Conservation (phyloP, 306 rosid species). For the Canavalia gladiata region DNA sequence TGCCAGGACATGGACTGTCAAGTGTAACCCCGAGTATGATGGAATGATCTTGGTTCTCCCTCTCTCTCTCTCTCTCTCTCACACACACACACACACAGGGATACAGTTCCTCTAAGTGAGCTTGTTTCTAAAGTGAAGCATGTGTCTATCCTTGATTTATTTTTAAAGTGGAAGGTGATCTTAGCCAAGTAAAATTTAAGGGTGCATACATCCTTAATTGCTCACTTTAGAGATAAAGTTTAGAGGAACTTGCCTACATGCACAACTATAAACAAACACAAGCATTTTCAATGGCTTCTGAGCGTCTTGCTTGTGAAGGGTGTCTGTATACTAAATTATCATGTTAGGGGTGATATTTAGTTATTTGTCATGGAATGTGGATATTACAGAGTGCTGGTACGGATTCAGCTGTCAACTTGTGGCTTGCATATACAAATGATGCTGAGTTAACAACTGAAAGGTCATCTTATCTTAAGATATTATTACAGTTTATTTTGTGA, state of each 20-base stretch:
- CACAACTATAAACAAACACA: not conserved
- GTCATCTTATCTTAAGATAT: constrained; percentile 54
- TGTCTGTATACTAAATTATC: constrained; percentile 19
- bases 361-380: constrained; percentile 46
- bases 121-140: constrained; percentile 10
- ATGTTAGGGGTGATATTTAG: constrained; percentile 19
- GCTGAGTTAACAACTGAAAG: constrained; percentile 69
- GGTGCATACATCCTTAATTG: constrained; percentile 21
- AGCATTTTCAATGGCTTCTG: constrained; percentile 5
- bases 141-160: constrained; percentile 10
- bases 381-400: constrained; percentile 91
- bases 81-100: not conserved
- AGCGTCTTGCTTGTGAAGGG: constrained; percentile 27
- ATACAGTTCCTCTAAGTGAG: not conserved
- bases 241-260: constrained; percentile 2
- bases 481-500: constrained; percentile 13
- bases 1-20: constrained; percentile 91
- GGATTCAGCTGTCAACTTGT: constrained; percentile 89
- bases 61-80: constrained; percentile 57
- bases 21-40: constrained; percentile 87
- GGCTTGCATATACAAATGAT: constrained; percentile 69
- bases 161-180: constrained; percentile 17
- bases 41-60: constrained; percentile 79
- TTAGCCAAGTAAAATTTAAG: constrained; percentile 6
- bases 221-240: constrained; percentile 7